Percentiles rank a stretch among this genome's conserved stretches.
These are phyloP conservation scores for Yamadazyma songkhlaensis DNA, from an alignment of 1,139 yeast genomes.

Conservation along the genomic window DNA sequence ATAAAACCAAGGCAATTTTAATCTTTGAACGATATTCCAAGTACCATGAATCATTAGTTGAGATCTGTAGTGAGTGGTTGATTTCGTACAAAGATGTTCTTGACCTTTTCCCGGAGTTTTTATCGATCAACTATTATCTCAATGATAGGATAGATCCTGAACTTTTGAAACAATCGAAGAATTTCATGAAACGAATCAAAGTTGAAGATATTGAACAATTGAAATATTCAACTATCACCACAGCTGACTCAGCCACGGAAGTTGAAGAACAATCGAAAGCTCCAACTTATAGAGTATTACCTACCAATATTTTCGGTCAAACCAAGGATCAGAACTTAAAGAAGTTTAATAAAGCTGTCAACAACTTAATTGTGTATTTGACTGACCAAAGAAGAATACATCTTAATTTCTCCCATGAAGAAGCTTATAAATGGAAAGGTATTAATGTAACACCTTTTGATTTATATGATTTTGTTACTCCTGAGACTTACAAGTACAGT, in stretches of 20 bases:
- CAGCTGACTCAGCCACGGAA: slow-evolving; percentile 32
- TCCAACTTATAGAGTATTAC: slow-evolving; percentile 8
- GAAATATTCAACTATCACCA: slow-evolving; percentile 10
- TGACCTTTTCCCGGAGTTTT: slow-evolving; percentile 37
- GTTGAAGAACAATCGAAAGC: slow-evolving; percentile 8
- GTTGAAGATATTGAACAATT: slow-evolving; percentile 23
- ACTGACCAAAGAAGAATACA: slow-evolving; percentile 55
- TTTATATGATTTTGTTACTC: slow-evolving; percentile 24
- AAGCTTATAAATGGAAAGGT: slow-evolving; percentile 45
- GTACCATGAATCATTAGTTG: slow-evolving; percentile 42
- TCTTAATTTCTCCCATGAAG: slow-evolving; percentile 31
- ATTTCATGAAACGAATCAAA: slow-evolving; percentile 27
- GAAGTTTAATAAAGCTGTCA: slow-evolving; percentile 43
- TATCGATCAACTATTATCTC: slow-evolving; percentile 25
- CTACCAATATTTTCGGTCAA: slow-evolving; percentile 11
- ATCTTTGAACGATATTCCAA: slow-evolving; percentile 34
- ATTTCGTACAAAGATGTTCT: slow-evolving; percentile 35
- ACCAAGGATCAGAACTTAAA: slow-evolving; percentile 22
- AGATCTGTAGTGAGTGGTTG: slow-evolving; percentile 43
- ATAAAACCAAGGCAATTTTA: slow-evolving; percentile 29
- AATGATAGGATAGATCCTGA: slow-evolving; percentile 5
- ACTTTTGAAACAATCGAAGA: slow-evolving; percentile 8
- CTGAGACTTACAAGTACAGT: slow-evolving; percentile 10
- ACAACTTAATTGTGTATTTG: slow-evolving; percentile 51
- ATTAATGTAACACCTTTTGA: slow-evolving; percentile 39